Evolutionary conservation across 1,139 yeast genomes (phyloP), one percentile per base, ranked within the genome.

Genomic region (Lodderomyces beijingensis): DNA sequence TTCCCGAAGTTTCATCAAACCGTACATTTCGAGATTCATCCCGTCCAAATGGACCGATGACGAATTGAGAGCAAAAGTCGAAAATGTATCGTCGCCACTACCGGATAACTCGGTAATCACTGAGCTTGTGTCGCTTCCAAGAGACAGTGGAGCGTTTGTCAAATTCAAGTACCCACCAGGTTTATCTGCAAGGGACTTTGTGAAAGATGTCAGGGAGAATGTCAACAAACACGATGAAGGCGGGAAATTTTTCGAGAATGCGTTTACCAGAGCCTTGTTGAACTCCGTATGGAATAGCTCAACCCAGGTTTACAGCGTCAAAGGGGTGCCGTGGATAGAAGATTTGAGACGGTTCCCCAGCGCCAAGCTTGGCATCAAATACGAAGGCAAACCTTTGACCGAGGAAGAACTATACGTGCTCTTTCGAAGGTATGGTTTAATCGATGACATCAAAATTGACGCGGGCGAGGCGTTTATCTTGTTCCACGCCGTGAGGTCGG

Each of bases 271-370:
- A 7, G 34, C 36, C 20, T 24, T 47, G 1, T 20, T 38, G n/a
- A 42, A 47, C 22, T 32, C 36, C 7, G 4, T 59, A 2, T 43
- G 50, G 35, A 44, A 46, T 21, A 39, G 38, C 3, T 55, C 50
- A 69, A 78, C 57, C 54, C 59, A 41, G 49, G 83, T 63, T 35
- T 82, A 68, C 48, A 78, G 85, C 0, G 97, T 93, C 1, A 81
- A 82, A 45, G 98, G 98, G 38, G 70, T 77, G 0, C 98, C 98
- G 0, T 91, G 97, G 96, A 84, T 91, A 42, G 97, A 91, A 57
- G 98, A 91, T 53, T 65, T 91, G 51, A 73, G 84, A 44, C 63
- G 96, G 42, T 73, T 71, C 42, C 94, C 95, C 7, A 78, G 82
- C 39, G 59, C 68, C 9, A 66, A 69, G 15, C 57, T 91, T 22